These are phyloP conservation scores for Fusarium sp. DNA, from an alignment of 2,329 filamentous ascomycete genomes.

Conservation along the genomic window DNA sequence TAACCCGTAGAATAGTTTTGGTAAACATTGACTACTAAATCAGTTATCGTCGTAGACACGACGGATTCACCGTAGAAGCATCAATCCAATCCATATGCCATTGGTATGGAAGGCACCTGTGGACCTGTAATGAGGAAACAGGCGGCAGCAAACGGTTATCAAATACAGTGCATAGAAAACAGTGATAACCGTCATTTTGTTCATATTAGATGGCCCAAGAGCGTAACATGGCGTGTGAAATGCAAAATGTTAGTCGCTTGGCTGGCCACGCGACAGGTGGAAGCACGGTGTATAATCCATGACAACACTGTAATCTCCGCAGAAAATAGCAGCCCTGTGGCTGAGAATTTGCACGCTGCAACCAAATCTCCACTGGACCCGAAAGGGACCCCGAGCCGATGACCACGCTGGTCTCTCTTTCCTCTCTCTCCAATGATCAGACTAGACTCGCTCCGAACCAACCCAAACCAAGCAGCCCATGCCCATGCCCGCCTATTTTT, in stretches of 20 bases:
- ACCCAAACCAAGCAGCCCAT: constrained; percentile 26
- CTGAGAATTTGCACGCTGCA: constrained; percentile 20
- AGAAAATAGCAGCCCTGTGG: constrained; percentile 16
- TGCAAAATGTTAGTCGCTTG: background rate
- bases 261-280: constrained; percentile 4
- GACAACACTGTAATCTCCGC: constrained; percentile 10
- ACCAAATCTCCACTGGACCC: constrained; percentile 24
- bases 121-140: background rate
- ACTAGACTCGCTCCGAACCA: background rate
- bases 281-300: background rate
- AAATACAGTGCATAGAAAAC: constrained; percentile 25
- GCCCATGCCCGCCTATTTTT: constrained; percentile 46
- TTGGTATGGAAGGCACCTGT: background rate
- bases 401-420: constrained; percentile 27
- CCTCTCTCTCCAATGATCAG: background rate
- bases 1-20: background rate
- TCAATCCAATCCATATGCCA: background rate
- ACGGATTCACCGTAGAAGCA: background rate
- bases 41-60: background rate
- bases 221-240: constrained; percentile 3
- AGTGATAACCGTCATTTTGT: constrained; percentile 8
- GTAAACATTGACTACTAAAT: background rate
- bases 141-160: constrained; percentile 6
- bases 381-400: constrained; percentile 2
- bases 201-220: constrained; percentile 3